A percentile compares a stretch with the other conserved stretches of the same genome.
Conservation (phyloP, 2,329 filamentous ascomycete species). For the Plectosphaerella plurivora region DNA sequence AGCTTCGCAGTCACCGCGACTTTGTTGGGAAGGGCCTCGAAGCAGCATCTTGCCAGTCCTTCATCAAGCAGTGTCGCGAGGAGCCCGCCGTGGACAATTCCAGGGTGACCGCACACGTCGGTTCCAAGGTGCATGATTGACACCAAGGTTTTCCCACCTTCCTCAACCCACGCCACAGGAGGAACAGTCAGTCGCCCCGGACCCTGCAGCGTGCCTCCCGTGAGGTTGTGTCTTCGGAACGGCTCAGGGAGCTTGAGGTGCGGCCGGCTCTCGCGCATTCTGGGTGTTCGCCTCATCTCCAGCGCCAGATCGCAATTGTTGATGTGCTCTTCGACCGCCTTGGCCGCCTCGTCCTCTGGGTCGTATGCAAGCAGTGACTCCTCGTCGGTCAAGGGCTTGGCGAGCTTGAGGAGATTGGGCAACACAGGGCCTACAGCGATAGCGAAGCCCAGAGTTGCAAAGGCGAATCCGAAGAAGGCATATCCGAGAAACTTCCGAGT, state of each 20-base stretch:
- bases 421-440: conserved; percentile 52
- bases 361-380: conserved; percentile 67
- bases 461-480: conserved; percentile 27
- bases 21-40: conserved; percentile 81
- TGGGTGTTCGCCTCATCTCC: conserved; percentile 61
- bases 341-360: conserved; percentile 48
- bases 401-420: conserved; percentile 16
- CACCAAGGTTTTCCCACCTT: conserved; percentile 63
- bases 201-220: conserved; percentile 73
- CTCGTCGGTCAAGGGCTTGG: conserved; percentile 45
- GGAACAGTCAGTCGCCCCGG: conserved; percentile 75
- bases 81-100: conserved; percentile 85
- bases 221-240: conserved; percentile 72
- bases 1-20: conserved; percentile 84
- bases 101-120: conserved; percentile 83
- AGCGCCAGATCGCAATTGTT: conserved; percentile 68
- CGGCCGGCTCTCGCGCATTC: conserved; percentile 72
- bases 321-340: conserved; percentile 68
- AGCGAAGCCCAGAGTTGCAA: conserved; percentile 46
- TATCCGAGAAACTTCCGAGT: neutral
- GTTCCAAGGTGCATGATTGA: conserved; percentile 73
- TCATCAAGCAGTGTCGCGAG: conserved; percentile 93
- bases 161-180: conserved; percentile 71
- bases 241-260: conserved; percentile 78
- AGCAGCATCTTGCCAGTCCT: conserved; percentile 81